Percentiles rank a stretch among this genome's conserved stretches.
Evolutionary conservation across 1,284 basidiomycete species (phyloP).

Genomic region (Cryptococcus amylolentus): DNA sequence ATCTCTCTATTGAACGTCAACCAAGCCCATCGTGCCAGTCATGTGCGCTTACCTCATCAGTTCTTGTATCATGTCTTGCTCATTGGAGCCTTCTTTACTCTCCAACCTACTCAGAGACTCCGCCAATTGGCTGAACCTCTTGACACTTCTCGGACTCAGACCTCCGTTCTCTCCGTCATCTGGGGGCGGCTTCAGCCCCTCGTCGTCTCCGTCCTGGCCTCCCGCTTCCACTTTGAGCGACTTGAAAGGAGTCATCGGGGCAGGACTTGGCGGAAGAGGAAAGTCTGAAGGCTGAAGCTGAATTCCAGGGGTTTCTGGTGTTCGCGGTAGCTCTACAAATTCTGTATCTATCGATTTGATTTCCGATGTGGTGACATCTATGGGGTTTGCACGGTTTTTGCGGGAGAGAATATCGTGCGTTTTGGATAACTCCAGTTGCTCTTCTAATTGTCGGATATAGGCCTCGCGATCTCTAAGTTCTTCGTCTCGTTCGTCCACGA

Average conservation of each 20-base stretch:
- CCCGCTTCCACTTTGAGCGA: not conserved
- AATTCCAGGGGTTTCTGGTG: slow-evolving; percentile 7
- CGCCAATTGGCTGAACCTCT: slow-evolving; percentile 16
- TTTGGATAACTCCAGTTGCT: slow-evolving; percentile 48
- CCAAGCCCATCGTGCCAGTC: not conserved
- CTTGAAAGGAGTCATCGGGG: not conserved
- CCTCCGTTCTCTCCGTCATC: slow-evolving; percentile 2
- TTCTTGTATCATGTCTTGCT: slow-evolving; percentile 14
- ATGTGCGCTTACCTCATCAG: slow-evolving; percentile 18
- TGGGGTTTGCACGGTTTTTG: slow-evolving; percentile 21
- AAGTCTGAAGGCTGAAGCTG: slow-evolving; percentile 10
- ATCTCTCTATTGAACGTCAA: slow-evolving; percentile 22
- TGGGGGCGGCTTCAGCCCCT: slow-evolving; percentile 3
- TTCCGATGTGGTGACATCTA: no score
- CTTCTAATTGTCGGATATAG: slow-evolving; percentile 75
- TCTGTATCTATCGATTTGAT: not conserved
- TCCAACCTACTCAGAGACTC: slow-evolving; percentile 13
- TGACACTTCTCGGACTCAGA: slow-evolving; percentile 16
- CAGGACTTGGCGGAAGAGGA: slow-evolving; percentile 20
- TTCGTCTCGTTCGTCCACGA: slow-evolving; percentile 77
- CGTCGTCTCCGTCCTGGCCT: not conserved
- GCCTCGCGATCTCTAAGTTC: slow-evolving; percentile 73
- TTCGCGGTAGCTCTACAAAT: not conserved
- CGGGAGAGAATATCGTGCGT: slow-evolving; percentile 37
- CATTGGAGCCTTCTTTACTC: slow-evolving; percentile 3